Base-by-base conservation (phyloP, 768 basidiomycete genomes). In the Mrakia blollopis region DNA sequence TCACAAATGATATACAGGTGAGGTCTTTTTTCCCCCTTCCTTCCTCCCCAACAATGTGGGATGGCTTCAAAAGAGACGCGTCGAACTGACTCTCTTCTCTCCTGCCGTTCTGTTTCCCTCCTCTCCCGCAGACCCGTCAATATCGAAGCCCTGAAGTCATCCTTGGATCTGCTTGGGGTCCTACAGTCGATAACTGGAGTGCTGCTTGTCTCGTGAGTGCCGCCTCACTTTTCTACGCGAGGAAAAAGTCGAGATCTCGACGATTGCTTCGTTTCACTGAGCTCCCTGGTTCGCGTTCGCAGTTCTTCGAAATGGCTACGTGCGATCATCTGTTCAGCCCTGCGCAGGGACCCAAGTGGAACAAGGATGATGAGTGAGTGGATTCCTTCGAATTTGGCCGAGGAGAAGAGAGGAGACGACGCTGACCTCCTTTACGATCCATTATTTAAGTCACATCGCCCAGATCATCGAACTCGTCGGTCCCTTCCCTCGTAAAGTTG, bases 261-360 rank as follows among this genome's bases (percentile, higher is more conserved):
- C 57, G 47, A 18, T 50, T 3, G 57, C 52, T 57, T 57, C 57
- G 57, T 28, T 28, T 9, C n/a, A 16, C 57, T 57, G 23, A 28
- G n/a, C 18, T 57, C 23, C 28, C 5, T n/a, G 0, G 25, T 2
- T 57, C 50, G 4, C 25, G 2, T n/a, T 57, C 72, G 50, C 80
- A 94, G 93, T 88, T 94, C 57, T 99, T 99, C 82, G 96, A 98
- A 83, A 88, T 98, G 54, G 62, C 81, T 50, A 96, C 96, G n/a
- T 97, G 97, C 30, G 96, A 98, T 83, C 98, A 98, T 84, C 88
- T 99, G 50, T 99, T 99, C 82, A 96, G 98, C 82, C 96, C 96
- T 0, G 93, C 93, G 30, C 91, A 92, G 0, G 96, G 96, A 2
- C 90, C 92, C 68, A 89, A 94, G 57, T 98, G 97, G 82, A 92